Base-by-base conservation (phyloP, 108 stramenopile genomes). In the Cylindrotheca closterium region DNA sequence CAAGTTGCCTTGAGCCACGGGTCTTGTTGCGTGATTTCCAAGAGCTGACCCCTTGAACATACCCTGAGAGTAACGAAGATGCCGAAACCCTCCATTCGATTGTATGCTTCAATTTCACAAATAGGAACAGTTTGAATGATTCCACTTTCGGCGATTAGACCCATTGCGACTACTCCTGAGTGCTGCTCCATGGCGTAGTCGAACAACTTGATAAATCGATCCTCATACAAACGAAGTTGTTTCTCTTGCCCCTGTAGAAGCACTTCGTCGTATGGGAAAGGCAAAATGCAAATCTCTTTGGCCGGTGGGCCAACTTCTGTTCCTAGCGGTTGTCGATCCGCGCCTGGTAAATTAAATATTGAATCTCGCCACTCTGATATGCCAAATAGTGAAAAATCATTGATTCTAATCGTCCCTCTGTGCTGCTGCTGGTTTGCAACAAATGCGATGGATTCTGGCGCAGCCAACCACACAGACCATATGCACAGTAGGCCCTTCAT, bases 41-140 rank as follows among this genome's bases (percentile, higher is more conserved):
- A 46, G 29, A 92, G 65, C 62, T 74, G 70, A 4, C 75, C 88
- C 27, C 88, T 55, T 33, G 86, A 85, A 19, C 89, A 86, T 2
- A 71, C 82, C 3, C 86, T 61, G 52, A 92, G 84, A 15, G 91
- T 86, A 0, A 74, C 86, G 60, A 92, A 87, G 23, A 92, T 92
- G 18, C 81, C 82, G 62, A 79, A 79, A 37, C 86, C 82, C 66
- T 66, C 88, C 84, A 86, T 79, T 30, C 47, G 77, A 66, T 50
- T 83, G 62, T 73, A 92, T 5, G 84, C 80, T 69, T 92, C 91
- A 29, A 92, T 75, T 65, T 92, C 87, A 58, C 87, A 92, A 8
- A 92, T 30, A 15, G 91, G 88, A 57, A 92, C 58, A 0, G 81
- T 76, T 26, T 88, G 82, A 34, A 92, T 74, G 71, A 92, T 86